Conservation (phyloP, 2,329 filamentous ascomycete genomes). For the Coniella lustricola region DNA sequence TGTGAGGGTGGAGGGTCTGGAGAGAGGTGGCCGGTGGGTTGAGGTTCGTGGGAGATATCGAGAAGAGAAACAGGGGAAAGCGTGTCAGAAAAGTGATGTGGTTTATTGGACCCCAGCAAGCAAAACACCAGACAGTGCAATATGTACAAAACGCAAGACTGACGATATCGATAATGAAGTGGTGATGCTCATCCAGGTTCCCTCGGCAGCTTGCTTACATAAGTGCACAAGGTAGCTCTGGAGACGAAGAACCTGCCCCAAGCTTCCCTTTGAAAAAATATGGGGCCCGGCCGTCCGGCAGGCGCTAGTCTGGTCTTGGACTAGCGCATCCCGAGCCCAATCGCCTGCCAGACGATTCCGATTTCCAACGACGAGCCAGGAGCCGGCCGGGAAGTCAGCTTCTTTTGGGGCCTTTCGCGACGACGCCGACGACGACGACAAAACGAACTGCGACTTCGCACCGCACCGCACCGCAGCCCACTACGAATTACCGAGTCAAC, state of each 20-base stretch:
- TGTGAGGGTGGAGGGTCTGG: neutral
- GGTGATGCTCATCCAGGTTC: slow-evolving; percentile 2
- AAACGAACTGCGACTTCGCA: too few relatives aligned
- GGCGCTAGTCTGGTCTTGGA: neutral
- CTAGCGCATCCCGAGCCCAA: slow-evolving; percentile 4
- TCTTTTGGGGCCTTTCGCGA: slow-evolving; percentile 1
- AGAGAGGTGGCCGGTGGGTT: neutral
- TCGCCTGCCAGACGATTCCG: slow-evolving; percentile 14
- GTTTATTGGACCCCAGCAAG: neutral
- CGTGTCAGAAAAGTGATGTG: neutral
- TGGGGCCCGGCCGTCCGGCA: too few relatives aligned
- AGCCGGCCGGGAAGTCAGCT: slow-evolving; percentile 14
- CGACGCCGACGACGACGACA: slow-evolving; percentile 14
- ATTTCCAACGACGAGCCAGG: slow-evolving; percentile 18
- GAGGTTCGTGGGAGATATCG: too few relatives aligned
- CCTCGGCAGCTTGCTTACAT: too few relatives aligned
- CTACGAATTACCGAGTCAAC: slow-evolving; percentile 23
- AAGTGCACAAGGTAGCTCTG: too few relatives aligned
- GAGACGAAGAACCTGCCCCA: slow-evolving; percentile 2
- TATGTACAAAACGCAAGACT: slow-evolving; percentile 1
- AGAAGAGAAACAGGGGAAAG: neutral
- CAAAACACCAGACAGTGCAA: neutral
- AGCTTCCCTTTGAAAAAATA: neutral
- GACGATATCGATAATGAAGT: slow-evolving; percentile 1
- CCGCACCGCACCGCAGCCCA: slow-evolving; percentile 24